These are phyloP conservation scores for Didymellaceae sp. DNA, from an alignment of 2,329 filamentous ascomycete genomes.

Conservation along the genomic window DNA sequence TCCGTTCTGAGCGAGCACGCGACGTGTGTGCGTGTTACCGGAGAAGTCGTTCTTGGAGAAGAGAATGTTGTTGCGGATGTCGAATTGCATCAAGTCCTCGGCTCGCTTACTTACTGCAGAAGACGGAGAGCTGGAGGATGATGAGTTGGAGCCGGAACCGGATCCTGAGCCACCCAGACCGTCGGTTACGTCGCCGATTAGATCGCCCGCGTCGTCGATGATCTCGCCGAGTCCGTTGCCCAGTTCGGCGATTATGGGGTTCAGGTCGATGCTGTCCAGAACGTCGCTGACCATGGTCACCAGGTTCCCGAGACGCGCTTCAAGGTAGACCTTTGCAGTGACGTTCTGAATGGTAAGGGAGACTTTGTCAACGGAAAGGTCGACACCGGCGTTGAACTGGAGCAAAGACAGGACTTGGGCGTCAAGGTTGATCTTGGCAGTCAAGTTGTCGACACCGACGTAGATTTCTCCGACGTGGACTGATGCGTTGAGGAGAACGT, in stretches of 20 bases:
- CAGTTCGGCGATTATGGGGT: conserved; percentile 64
- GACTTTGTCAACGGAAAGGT: conserved; percentile 64
- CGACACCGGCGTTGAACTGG: conserved; percentile 67
- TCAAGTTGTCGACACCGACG: conserved; percentile 65
- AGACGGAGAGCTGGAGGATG: conserved; percentile 15
- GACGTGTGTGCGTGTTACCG: conserved; percentile 61
- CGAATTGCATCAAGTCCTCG: conserved; percentile 50
- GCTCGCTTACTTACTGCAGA: conserved; percentile 34
- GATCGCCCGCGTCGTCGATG: conserved; percentile 49
- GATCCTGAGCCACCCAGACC: conserved; percentile 16
- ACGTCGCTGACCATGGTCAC: conserved; percentile 66
- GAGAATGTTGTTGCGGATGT: conserved; percentile 64
- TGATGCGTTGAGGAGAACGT: conserved; percentile 67
- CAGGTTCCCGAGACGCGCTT: conserved; percentile 66
- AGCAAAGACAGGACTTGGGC: conserved; percentile 65
- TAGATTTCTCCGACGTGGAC: conserved; percentile 65
- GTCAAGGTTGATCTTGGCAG: conserved; percentile 66
- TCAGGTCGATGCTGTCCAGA: conserved; percentile 65
- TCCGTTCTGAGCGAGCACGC: conserved; percentile 62
- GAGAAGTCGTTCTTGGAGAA: conserved; percentile 67
- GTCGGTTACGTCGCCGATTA: conserved; percentile 35
- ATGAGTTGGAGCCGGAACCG: conserved; percentile 6
- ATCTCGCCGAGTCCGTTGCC: conserved; percentile 59
- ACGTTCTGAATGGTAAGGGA: conserved; percentile 64
- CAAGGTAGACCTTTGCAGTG: conserved; percentile 64